Evolutionary conservation across 2,329 filamentous ascomycete species (phyloP), one percentile per base, ranked within the genome.

Genomic region (Phialophora verrucosa): DNA sequence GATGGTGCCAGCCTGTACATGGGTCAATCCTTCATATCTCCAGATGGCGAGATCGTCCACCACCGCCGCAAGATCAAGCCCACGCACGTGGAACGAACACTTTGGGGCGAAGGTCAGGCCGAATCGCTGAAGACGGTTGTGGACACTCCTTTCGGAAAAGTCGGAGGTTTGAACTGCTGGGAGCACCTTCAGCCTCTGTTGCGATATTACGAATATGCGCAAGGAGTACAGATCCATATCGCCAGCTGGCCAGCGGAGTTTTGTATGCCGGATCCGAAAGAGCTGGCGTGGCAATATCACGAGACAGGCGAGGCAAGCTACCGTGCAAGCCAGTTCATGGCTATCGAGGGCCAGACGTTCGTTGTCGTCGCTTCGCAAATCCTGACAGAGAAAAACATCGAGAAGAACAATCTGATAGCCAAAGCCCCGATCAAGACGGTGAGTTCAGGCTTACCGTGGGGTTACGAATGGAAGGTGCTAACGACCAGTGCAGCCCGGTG

Each of bases 151-250:
- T 81, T 79, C 1, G 66, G 70, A 4, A 61, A 63, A 31, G 62
- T 71, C 32, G 68, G 70, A 10, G 75, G 73, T 0, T 73, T 85
- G 0, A 77, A 77, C 1, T 85, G 83, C 75, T 84, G 82, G 81
- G 84, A 86, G 69, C 82, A 85, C 66, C 77, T 77, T 1, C 80
- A 85, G 70, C 82, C 83, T 2, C 75, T 85, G 5, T 78, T 85
- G 27, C 83, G 83, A 57, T 84, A 82, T 65, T 74, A 83, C 66
- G 80, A 76, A 14, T 78, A 79, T 49, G 63, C 77, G 0, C 82
- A 83, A 70, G 74, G 77, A 4, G 83, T 81, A 63, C 73, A 78
- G 29, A 79, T 86, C 31, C 83, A 85, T 69, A 76, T 85, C 20
- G 75, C 81, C 3, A 80, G 78, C 54, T 85, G 83, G 83, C 83